Conservation (phyloP, 441 rosid genomes). For the Adansonia gregorii region DNA sequence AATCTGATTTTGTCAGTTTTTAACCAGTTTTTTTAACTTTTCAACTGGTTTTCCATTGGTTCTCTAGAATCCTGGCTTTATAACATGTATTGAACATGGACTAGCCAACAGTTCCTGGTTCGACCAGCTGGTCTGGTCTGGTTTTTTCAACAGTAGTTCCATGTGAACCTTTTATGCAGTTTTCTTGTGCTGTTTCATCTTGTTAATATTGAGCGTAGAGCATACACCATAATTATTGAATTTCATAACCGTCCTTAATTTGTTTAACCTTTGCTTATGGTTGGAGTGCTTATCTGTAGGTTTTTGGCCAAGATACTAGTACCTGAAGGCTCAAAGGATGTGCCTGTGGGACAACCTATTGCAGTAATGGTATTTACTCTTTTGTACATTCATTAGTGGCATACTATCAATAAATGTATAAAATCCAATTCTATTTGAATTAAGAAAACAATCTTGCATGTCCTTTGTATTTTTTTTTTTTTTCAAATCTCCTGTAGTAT, state of each 20-base stretch:
- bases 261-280: slow-evolving; percentile 22
- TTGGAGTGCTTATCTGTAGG: slow-evolving; percentile 46
- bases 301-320: slow-evolving; percentile 87
- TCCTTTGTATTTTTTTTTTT: slow-evolving; percentile 1
- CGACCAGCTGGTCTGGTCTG: too few species aligned
- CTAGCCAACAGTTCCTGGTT: too few species aligned
- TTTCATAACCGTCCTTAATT: slow-evolving; percentile 10
- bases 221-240: neutral
- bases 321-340: slow-evolving; percentile 92
- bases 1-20: too few species aligned
- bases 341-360: slow-evolving; percentile 88
- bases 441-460: slow-evolving; percentile 21
- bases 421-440: neutral
- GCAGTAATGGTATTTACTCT: slow-evolving; percentile 67
- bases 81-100: too few species aligned
- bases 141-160: too few species aligned
- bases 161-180: slow-evolving; percentile 23
- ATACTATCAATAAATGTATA: slow-evolving; percentile 16
- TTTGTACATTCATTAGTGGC: slow-evolving; percentile 19
- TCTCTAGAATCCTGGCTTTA: too few species aligned
- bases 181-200: slow-evolving; percentile 14
- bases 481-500: neutral
- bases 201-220: slow-evolving; percentile 18
- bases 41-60: too few species aligned
- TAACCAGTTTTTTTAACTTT: too few species aligned